Conservation (phyloP, 305 asterid genomes). For the Solanum hybrid region DNA sequence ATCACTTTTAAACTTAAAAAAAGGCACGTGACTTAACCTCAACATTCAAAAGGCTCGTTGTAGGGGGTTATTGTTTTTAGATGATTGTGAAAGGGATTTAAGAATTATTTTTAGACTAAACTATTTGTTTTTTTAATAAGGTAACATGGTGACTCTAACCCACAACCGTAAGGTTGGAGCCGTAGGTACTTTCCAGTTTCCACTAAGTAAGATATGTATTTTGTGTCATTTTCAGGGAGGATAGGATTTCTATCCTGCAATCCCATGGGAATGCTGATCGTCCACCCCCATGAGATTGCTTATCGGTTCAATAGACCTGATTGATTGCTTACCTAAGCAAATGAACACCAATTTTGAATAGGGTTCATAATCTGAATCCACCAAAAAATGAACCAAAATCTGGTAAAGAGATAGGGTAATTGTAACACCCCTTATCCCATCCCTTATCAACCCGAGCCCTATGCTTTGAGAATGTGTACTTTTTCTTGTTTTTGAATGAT, state of each 20-base stretch:
- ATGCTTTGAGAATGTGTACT: not conserved
- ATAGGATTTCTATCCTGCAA: not conserved
- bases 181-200: not conserved
- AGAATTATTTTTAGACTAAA: not conserved
- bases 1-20: not conserved
- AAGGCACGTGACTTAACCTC: not conserved
- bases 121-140: not conserved
- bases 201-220: not conserved
- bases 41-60: not conserved
- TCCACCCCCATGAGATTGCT: not conserved
- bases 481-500: not conserved
- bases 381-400: not conserved
- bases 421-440: not conserved
- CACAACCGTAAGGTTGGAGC: not conserved
- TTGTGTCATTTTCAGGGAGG: not conserved
- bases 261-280: not conserved
- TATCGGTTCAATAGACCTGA: not conserved
- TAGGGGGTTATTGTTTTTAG: not conserved
- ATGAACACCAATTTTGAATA: not conserved
- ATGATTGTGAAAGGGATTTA: not conserved
- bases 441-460: not conserved
- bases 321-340: not conserved
- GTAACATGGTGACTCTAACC: not conserved
- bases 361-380: not conserved
- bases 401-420: not conserved